Conservation (phyloP, 2,329 filamentous ascomycete genomes). For the Aspergillus quadrilineatus region DNA sequence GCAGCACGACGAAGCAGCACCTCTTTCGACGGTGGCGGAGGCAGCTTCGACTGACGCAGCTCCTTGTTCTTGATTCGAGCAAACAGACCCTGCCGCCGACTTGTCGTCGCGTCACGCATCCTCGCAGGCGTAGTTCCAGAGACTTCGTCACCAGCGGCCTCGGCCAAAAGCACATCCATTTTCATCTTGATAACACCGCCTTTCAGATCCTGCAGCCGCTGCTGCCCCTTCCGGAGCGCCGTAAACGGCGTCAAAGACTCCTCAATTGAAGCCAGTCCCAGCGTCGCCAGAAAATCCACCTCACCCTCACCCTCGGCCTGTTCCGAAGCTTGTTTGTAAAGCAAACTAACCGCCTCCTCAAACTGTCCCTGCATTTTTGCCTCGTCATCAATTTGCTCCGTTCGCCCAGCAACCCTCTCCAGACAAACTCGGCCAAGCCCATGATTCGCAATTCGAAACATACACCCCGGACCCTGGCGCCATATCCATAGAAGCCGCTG, state of each 20-base stretch:
- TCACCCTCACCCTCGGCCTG: slow-evolving; percentile 30
- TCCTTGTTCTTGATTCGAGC: slow-evolving; percentile 75
- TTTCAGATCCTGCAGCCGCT: slow-evolving; percentile 42
- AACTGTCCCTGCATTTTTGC: slow-evolving; percentile 52
- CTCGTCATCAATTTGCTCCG: slow-evolving; percentile 41
- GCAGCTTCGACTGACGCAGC: slow-evolving; percentile 47
- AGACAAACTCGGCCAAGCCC: slow-evolving; percentile 42
- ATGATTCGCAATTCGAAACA: slow-evolving; percentile 42
- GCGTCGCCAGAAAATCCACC: slow-evolving; percentile 33
- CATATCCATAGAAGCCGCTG: slow-evolving; percentile 67
- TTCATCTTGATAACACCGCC: slow-evolving; percentile 40
- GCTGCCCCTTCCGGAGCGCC: slow-evolving; percentile 40
- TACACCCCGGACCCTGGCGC: slow-evolving; percentile 34
- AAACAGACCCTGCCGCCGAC: slow-evolving; percentile 62
- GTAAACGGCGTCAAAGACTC: slow-evolving; percentile 38
- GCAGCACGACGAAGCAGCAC: slow-evolving; percentile 64
- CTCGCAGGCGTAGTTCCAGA: slow-evolving; percentile 17
- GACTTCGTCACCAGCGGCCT: slow-evolving; percentile 19
- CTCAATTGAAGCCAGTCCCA: slow-evolving; percentile 37
- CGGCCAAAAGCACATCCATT: slow-evolving; percentile 30
- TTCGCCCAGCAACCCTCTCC: slow-evolving; percentile 27
- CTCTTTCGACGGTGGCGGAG: slow-evolving; percentile 49
- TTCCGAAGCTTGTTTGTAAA: slow-evolving; percentile 47
- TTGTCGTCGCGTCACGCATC: slow-evolving; percentile 29
- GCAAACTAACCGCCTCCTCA: slow-evolving; percentile 46